Conservation (phyloP, 2,329 filamentous ascomycete genomes). For the Hymenoscyphus salicellus region DNA sequence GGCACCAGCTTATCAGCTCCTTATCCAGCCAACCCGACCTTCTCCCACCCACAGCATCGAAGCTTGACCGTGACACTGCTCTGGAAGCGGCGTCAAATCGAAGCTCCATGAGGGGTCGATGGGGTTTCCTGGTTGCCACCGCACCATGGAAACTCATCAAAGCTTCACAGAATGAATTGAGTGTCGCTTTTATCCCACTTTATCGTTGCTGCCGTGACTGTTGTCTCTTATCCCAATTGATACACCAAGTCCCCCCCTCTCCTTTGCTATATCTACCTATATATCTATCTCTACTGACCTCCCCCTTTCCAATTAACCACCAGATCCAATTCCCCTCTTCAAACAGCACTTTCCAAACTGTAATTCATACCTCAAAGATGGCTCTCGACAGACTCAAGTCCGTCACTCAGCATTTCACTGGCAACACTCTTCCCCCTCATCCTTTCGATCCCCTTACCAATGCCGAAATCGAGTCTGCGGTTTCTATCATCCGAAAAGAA, state of each 20-base stretch:
- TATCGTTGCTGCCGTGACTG: not conserved
- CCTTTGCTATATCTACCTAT: not conserved
- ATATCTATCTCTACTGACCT: conserved; percentile 4
- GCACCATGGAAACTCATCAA: not conserved
- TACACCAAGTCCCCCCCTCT: conserved; percentile 9
- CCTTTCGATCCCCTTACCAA: conserved; percentile 75
- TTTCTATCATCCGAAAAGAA: conserved; percentile 65
- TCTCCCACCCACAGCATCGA: not conserved
- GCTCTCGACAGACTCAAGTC: conserved; percentile 63
- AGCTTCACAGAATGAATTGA: conserved; percentile 8
- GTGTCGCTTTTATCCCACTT: conserved; percentile 5
- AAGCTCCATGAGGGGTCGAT: conserved; percentile 4
- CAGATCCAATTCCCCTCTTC: not conserved
- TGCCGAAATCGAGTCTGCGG: conserved; percentile 69
- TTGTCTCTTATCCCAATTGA: conserved; percentile 10
- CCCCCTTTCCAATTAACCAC: conserved; percentile 2
- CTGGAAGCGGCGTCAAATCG: not conserved
- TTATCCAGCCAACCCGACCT: conserved; percentile 8
- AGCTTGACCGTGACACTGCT: not conserved
- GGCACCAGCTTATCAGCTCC: not conserved
- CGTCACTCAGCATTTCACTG: conserved; percentile 59
- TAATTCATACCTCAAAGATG: conserved; percentile 41
- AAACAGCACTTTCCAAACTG: not conserved
- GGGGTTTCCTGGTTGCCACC: not conserved
- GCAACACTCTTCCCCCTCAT: conserved; percentile 54